Base-by-base conservation (phyloP, 2,329 filamentous ascomycete species). In the Nakataea oryzae region DNA sequence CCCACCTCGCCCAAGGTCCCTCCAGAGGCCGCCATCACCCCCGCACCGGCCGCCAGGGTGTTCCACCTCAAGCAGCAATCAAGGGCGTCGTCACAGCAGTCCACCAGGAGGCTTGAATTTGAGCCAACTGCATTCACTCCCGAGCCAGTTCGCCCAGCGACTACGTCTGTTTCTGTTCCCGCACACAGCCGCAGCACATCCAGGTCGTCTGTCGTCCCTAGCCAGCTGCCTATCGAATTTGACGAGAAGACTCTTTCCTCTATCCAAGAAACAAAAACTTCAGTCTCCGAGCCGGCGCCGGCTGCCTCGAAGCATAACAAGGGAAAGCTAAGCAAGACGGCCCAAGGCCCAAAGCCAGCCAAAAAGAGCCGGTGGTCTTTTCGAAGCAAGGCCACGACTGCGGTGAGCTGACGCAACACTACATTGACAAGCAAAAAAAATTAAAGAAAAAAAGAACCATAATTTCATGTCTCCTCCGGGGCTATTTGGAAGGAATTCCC, bases 301-400 rank as follows among this genome's bases (percentile, higher is more conserved):
- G 8, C 41, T n/a, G 41, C 41, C 21, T n/a, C 41, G 41, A n/a
- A n/a, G 41, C 41, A 24, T 3, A 50, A 69, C 66, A 63, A 61
- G 50, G 65, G 68, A 54, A 72, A 70, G 65, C 69, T 69, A 28
- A 65, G 62, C 58, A 70, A 70, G 64, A 41, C 62, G 63, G 11
- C 61, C 54, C 4, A 62, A 62, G 5, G 62, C 63, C n/a, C 63
- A 21, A 73, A 73, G 63, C 63, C 67, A 58, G 57, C 63, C 11
- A 73, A 73, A 65, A 73, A 70, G 68, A 71, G 64, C 47, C 68
- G 72, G 17, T 73, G 70, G 70, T 71, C 69, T 24, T 64, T 69
- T 29, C 63, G 67, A 62, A 68, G 68, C 58, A 67, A 57, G 55
- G 27, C 61, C 21, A 34, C 54, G 8, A 24, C 60, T 6, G 54